Conservation (phyloP, 164 flowering plant species). For the Vitis cinerea region DNA sequence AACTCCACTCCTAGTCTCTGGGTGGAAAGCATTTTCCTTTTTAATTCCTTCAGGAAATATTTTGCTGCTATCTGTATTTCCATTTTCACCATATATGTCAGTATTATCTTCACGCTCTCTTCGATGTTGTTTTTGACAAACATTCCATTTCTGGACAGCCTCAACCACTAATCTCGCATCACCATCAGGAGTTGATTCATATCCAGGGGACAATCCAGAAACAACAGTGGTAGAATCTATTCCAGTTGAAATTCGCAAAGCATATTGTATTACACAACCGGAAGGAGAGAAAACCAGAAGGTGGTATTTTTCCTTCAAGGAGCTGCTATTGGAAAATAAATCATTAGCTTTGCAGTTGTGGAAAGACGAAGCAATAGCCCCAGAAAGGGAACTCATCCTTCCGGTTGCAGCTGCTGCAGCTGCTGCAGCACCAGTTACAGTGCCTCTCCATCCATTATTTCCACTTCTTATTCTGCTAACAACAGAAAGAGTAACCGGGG, state of each 20-base stretch:
- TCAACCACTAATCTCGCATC: constrained; percentile 59
- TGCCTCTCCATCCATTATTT: constrained; percentile 65
- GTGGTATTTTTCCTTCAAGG: constrained; percentile 41
- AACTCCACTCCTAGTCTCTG: constrained; percentile 17
- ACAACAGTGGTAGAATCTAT: constrained; percentile 24
- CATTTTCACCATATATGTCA: constrained; percentile 74
- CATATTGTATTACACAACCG: constrained; percentile 70
- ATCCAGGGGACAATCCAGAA: constrained; percentile 28
- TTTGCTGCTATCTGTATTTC: constrained; percentile 38
- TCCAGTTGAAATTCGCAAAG: constrained; percentile 34
- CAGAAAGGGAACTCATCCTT: constrained; percentile 43
- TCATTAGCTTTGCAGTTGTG: constrained; percentile 45
- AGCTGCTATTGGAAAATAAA: constrained; percentile 15
- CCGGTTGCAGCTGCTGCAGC: constrained; percentile 86
- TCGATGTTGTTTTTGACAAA: constrained; percentile 56
- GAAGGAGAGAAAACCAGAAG: constrained; percentile 74
- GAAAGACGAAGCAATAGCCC: constrained; percentile 71
- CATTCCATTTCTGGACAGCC: constrained; percentile 77
- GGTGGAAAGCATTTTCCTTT: constrained; percentile 19
- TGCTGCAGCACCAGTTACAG: constrained; percentile 72
- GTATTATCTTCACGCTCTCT: constrained; percentile 58
- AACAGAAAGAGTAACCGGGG: constrained; percentile 66
- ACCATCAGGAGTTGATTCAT: constrained; percentile 40
- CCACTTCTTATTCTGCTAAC: constrained; percentile 76
- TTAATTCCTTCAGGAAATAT: constrained; percentile 39